Evolutionary conservation across 2,329 filamentous ascomycete genomes (phyloP), one percentile per base, ranked within the genome.

Genomic region (Paecilomyces dactylethromorphus): DNA sequence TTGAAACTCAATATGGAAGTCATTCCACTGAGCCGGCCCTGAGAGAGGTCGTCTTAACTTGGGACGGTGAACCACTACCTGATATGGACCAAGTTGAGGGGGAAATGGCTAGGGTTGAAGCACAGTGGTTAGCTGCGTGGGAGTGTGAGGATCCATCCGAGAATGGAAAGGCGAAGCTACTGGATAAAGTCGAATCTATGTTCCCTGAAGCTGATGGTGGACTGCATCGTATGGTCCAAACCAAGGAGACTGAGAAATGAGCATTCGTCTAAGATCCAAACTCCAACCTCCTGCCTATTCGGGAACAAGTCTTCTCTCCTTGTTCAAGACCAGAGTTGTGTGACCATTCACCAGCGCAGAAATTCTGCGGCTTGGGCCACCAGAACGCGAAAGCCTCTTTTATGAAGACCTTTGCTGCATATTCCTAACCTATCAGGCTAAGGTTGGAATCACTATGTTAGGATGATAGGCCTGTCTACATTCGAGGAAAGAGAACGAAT

Each of bases 11-110:
- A 49, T 75, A 76, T 64, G 58, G 56, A 50, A 60, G 53, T 4
- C 56, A 59, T 7, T 60, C 56, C 59, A 59, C 59, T 55, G 64
- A 64, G 33, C 61, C 63, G 12, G 56, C 63, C 35, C 62, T 57
- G 32, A 66, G 66, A 53, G 64, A 68, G 57, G 62, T 72, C 32
- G 59, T 60, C 29, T 62, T 77, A 58, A 73, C 71, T 3, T 77
- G 74, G 73, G 66, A 74, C 61, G 74, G 72, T 24, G 60, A 62
- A 55, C 70, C 73, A 59, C 60, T 77, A 18, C 64, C 67, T 3
- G 55, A 63, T 58, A 71, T 75, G 70, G 69, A 73, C 32, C 53
- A 60, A 15, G 64, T 74, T 13, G 73, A 74, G 61, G 58, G 58
- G 18, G 54, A 58, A 1, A 66, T 75, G 56, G 53, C 31, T 11